phyloP scores from a whole-genome alignment of 805 yeast genomes.

The Nakazawaea peltata region DNA sequence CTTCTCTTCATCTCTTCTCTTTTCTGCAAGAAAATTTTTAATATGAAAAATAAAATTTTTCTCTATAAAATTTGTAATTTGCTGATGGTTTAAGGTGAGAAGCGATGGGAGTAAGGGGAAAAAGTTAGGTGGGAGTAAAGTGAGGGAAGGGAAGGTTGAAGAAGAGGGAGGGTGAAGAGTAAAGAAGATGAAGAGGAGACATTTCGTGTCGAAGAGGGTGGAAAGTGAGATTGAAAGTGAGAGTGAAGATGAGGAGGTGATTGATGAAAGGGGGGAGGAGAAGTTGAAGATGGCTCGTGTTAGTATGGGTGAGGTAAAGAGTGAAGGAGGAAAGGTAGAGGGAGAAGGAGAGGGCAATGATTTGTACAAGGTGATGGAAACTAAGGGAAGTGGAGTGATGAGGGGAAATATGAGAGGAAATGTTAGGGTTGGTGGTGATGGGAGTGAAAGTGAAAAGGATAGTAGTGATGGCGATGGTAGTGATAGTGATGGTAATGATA shows the following conservation, averaged over 20 bases:
- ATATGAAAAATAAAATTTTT: not conserved
- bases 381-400: constrained; percentile 2
- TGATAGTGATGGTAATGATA: constrained; percentile 8
- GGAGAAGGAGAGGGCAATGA: too few relatives aligned
- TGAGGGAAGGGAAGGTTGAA: not conserved
- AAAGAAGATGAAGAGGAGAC: constrained; percentile 7
- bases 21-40: constrained; percentile 8
- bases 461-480: constrained; percentile 7
- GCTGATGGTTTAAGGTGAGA: not conserved
- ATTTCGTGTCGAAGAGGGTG: constrained; percentile 2
- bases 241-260: not conserved
- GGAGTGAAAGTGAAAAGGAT: constrained; percentile 4
- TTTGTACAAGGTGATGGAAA: not conserved
- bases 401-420: constrained; percentile 6
- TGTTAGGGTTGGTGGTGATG: constrained; percentile 2
- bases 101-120: not conserved
- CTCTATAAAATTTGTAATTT: too few relatives aligned
- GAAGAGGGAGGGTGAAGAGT: too few relatives aligned
- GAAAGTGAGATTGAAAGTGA: not conserved
- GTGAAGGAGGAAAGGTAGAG: too few relatives aligned
- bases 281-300: not conserved
- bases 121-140: not conserved
- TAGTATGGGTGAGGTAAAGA: not conserved
- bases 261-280: not conserved
- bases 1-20: not conserved